These are phyloP conservation scores for Yamadazyma paraphyllophila DNA, from an alignment of 805 yeast species.

Conservation along the genomic window DNA sequence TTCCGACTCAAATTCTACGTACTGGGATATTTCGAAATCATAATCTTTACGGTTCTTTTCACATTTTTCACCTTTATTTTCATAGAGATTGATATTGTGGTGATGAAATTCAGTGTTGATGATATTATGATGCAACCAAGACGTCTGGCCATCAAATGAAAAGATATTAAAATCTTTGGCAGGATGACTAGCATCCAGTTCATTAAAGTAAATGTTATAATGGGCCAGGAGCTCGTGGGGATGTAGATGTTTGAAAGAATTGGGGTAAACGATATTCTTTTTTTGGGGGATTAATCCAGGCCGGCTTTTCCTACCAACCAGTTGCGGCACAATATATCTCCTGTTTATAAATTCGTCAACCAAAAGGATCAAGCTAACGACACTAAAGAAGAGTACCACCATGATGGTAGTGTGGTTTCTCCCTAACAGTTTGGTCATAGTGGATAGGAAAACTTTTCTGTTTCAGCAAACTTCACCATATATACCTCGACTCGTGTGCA, in stretches of 20 bases:
- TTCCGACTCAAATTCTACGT: constrained; percentile 8
- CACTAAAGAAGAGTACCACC: constrained; percentile 7
- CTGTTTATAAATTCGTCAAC: constrained; percentile 5
- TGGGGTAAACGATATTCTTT: constrained; percentile 13
- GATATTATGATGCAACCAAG: constrained; percentile 6
- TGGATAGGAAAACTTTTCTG: too few species aligned
- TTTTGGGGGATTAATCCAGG: neutral
- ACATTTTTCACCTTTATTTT: constrained; percentile 7
- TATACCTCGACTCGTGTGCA: neutral
- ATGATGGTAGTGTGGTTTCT: constrained; percentile 14
- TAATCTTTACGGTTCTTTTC: constrained; percentile 2
- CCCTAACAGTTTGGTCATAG: neutral
- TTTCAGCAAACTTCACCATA: neutral
- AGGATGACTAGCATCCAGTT: constrained; percentile 1
- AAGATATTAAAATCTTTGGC: constrained; percentile 5
- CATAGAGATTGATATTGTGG: constrained; percentile 6
- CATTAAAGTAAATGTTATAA: constrained; percentile 13
- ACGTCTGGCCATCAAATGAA: constrained; percentile 8
- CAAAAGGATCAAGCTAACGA: neutral
- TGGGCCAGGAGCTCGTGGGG: constrained; percentile 7
- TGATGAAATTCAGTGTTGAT: constrained; percentile 3
- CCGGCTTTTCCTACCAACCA: neutral
- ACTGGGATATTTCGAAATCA: constrained; percentile 9
- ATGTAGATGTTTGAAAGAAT: neutral
- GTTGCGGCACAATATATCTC: neutral